Percentiles rank a stretch among this genome's conserved stretches.
Evolutionary conservation across 345 rosid species (phyloP).

Genomic region (Euphorbia peplus): DNA sequence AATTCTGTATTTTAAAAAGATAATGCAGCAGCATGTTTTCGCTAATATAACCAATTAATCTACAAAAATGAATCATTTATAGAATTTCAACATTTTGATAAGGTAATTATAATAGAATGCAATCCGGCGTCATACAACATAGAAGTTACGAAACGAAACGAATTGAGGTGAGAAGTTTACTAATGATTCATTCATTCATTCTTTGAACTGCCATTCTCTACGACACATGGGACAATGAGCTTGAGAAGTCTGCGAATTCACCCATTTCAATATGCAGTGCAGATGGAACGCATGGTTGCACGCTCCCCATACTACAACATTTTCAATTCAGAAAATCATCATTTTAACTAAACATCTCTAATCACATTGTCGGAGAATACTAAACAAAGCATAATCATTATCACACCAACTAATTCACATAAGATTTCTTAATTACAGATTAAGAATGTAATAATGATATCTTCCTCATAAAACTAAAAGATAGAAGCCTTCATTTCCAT

Average conservation of each 20-base stretch:
- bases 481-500: neutral
- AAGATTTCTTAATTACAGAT: neutral
- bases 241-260: conserved; percentile 79
- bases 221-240: conserved; percentile 95
- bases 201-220: conserved; percentile 34
- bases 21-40: no score
- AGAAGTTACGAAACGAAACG: neutral
- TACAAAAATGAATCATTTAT: no score
- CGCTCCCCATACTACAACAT: conserved; percentile 31
- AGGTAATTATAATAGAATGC: no score
- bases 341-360: no score
- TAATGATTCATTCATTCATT: no score
- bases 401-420: neutral
- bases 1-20: no score
- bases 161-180: no score
- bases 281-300: conserved; percentile 62
- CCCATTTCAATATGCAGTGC: conserved; percentile 96
- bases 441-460: neutral
- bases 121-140: neutral
- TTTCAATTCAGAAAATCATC: no score
- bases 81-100: no score
- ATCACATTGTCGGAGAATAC: neutral
- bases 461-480: neutral
- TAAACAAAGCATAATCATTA: neutral
- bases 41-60: no score